Conservation (phyloP, 2,329 filamentous ascomycete species). For the Alternaria sp. region DNA sequence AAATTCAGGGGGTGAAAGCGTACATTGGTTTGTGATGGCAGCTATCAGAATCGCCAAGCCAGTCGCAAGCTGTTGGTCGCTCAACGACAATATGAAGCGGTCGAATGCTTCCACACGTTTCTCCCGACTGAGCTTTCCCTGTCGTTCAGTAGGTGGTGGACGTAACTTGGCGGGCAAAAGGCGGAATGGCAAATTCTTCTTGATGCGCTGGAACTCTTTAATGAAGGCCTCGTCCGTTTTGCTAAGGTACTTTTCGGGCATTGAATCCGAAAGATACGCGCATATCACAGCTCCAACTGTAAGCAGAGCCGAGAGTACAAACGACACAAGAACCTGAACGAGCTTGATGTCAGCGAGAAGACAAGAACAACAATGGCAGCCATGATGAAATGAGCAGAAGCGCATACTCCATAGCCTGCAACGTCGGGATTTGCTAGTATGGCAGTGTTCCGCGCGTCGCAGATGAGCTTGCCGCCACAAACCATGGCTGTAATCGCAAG, state of each 20-base stretch:
- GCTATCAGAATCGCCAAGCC: constrained; percentile 32
- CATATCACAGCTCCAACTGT: constrained; percentile 21
- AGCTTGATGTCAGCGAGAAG: neutral
- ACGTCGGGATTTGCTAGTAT: constrained; percentile 20
- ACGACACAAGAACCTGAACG: constrained; percentile 21
- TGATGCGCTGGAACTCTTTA: constrained; percentile 8
- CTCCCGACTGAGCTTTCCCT: constrained; percentile 12
- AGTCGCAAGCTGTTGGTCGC: constrained; percentile 34
- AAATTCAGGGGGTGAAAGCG: constrained; percentile 25
- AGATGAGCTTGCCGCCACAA: constrained; percentile 11
- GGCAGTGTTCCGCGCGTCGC: constrained; percentile 8
- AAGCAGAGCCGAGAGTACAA: constrained; percentile 23
- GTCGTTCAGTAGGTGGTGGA: neutral
- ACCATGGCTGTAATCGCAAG: neutral
- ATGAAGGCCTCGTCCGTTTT: constrained; percentile 23
- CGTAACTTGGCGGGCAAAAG: neutral
- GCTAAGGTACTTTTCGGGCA: constrained; percentile 19
- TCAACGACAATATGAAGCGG: constrained; percentile 35
- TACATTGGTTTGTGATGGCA: constrained; percentile 27
- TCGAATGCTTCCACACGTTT: constrained; percentile 25
- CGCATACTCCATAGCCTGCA: constrained; percentile 23
- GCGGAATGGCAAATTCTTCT: neutral
- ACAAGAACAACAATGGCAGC: neutral
- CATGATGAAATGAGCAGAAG: neutral
- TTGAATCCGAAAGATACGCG: constrained; percentile 27